Evolutionary conservation across 1,139 yeast genomes (phyloP).

Genomic region (Kurtzmaniella quercitrusa): DNA sequence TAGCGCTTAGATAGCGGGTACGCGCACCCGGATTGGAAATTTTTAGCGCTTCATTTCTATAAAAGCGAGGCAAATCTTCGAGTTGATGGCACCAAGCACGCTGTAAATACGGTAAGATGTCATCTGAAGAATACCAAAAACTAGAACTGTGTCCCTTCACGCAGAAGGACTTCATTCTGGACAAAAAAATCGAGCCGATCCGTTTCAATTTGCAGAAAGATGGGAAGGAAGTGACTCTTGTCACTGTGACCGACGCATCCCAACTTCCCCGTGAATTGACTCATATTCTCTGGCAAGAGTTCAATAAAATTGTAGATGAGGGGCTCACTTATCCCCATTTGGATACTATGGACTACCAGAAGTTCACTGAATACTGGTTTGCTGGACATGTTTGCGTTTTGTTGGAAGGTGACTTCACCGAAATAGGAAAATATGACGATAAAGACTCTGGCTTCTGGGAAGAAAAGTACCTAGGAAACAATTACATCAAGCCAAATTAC

Average conservation of each 20-base stretch:
- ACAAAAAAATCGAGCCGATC: constrained; percentile 23
- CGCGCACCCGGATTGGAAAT: not conserved
- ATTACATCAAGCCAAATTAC: constrained; percentile 76
- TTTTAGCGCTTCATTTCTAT: not conserved
- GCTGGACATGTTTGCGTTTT: constrained; percentile 42
- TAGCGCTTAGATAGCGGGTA: constrained; percentile 5
- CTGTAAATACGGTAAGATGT: too few relatives aligned
- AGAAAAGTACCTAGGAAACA: constrained; percentile 54
- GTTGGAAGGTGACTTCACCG: constrained; percentile 30
- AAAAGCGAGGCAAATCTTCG: not conserved
- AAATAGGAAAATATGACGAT: constrained; percentile 9
- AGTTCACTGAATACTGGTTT: constrained; percentile 41
- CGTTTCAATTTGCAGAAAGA: constrained; percentile 28
- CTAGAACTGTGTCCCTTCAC: constrained; percentile 31
- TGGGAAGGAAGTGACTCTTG: constrained; percentile 26
- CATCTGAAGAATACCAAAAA: not conserved
- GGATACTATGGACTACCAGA: constrained; percentile 20
- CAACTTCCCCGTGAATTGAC: constrained; percentile 35
- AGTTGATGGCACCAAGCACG: too few relatives aligned
- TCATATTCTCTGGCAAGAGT: constrained; percentile 29
- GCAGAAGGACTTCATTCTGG: constrained; percentile 18
- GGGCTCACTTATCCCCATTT: constrained; percentile 49
- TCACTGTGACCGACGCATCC: constrained; percentile 24
- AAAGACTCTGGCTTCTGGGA: constrained; percentile 30
- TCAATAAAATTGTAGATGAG: constrained; percentile 44